Conservation (phyloP, 306 rosid genomes). For the Acacia melanoxylon region DNA sequence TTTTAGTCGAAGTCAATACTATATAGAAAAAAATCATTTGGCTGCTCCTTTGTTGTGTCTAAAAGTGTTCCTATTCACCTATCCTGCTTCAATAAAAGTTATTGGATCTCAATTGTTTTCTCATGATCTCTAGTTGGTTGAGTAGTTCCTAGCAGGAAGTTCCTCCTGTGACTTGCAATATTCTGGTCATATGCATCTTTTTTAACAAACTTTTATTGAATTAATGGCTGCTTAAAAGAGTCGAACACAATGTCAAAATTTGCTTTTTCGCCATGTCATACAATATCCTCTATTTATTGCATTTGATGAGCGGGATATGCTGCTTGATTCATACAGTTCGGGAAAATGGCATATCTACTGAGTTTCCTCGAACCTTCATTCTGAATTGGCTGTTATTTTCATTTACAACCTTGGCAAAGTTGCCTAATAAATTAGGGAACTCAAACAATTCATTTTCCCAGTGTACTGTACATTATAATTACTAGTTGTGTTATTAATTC, state of each 20-base stretch:
- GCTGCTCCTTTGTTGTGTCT: background rate
- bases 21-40: background rate
- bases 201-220: background rate
- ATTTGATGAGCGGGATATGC: conserved; percentile 27
- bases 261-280: background rate
- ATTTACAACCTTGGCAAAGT: background rate
- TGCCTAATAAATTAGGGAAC: background rate
- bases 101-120: background rate
- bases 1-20: background rate
- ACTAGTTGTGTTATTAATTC: conserved; percentile 3
- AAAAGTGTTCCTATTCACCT: background rate
- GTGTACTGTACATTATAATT: too few relatives aligned
- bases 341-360: background rate
- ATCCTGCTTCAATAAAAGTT: conserved; percentile 5
- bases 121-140: background rate
- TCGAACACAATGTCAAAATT: background rate
- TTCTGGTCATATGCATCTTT: conserved; percentile 2
- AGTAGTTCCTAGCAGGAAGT: background rate
- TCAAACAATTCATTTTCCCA: too few relatives aligned
- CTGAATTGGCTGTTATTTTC: conserved; percentile 27
- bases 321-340: background rate
- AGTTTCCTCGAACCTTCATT: conserved; percentile 21
- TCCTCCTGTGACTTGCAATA: background rate
- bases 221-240: conserved; percentile 5
- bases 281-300: background rate